Evolutionary conservation across 441 rosid species (phyloP), one percentile per base, ranked within the genome.

Genomic region (Bocquillonia castaneifolia): DNA sequence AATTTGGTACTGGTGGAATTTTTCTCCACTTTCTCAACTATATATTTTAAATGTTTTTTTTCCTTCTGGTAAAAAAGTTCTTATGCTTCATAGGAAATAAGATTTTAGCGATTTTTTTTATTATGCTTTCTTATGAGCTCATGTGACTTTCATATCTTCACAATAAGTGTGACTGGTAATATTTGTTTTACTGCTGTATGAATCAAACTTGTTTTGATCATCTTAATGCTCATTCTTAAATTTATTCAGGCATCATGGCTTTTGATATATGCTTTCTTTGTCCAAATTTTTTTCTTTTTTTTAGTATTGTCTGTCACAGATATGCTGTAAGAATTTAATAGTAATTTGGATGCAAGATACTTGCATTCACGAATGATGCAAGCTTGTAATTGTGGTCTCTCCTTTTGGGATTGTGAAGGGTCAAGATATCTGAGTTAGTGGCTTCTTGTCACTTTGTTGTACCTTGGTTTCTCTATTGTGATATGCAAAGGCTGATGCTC

Each of bases 311-410:
- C 28, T 63, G 55, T 47, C 18, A 45, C 28, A 5, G 2, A 23
- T 64, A 28, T 50, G 10, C 10, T 40, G 22, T 42, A 44, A 67
- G 7, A 31, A 25, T 69, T 54, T 54, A n/a, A 26, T 28, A 20
- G 10, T 22, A 26, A 69, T 31, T 28, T 34, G 57, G 32, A 32
- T 23, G 37, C n/a, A 51, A n/a, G n/a, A n/a, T 15, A 39, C 26
- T 28, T 50, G 31, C 39, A 25, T n/a, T 39, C 31, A 5, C 29
- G 55, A 18, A 53, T 29, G n/a, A 20, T 40, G 4, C 20, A 15
- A 63, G 57, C 48, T 53, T 32, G 32, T 63, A 51, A 13, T 55
- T 62, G 36, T 52, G 12, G 34, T 32, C 40, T 68, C 58, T 59
- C 32, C 15, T 14, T 29, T 22, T 29, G 40, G n/a, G 22, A 20